Percentiles rank a stretch among this genome's conserved stretches.
Evolutionary conservation across 2,329 filamentous ascomycete species (phyloP).

Genomic region (Colletotrichum lupini): DNA sequence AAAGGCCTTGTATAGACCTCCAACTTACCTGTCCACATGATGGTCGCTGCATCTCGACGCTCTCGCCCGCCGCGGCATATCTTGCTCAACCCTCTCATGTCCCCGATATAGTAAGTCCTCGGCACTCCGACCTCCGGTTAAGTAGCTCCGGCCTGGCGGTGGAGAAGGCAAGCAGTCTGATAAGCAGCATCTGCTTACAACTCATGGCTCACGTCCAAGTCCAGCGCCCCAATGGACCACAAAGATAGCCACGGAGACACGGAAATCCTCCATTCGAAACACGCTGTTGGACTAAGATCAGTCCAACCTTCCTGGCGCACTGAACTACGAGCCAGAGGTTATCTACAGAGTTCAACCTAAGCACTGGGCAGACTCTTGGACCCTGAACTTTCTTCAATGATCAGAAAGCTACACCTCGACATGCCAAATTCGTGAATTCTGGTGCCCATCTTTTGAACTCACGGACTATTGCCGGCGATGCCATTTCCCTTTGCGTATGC

Average conservation of each 20-base stretch:
- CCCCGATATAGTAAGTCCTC: constrained; percentile 8
- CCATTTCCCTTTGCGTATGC: not conserved
- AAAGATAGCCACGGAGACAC: not conserved
- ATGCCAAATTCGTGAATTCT: not conserved
- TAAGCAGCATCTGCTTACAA: not conserved
- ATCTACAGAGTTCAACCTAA: not conserved
- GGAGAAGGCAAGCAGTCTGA: not conserved
- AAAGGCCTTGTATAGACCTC: constrained; percentile 13
- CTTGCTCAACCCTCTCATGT: not conserved
- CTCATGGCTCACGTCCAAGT: not conserved
- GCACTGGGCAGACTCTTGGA: constrained; percentile 11
- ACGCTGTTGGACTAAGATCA: not conserved
- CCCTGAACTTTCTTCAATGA: not conserved
- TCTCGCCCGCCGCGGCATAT: not conserved
- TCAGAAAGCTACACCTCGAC: not conserved
- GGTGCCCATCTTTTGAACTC: not conserved
- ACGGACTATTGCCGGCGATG: not conserved
- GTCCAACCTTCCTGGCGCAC: constrained; percentile 17
- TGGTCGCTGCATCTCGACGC: not conserved
- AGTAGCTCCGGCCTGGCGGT: not conserved
- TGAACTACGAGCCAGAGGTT: not conserved
- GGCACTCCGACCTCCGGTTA: not conserved
- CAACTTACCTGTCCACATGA: not conserved
- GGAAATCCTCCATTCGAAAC: not conserved
- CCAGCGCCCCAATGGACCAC: not conserved